Base-by-base conservation (phyloP, 495 filamentous ascomycete genomes). In the Tuber aestivum region DNA sequence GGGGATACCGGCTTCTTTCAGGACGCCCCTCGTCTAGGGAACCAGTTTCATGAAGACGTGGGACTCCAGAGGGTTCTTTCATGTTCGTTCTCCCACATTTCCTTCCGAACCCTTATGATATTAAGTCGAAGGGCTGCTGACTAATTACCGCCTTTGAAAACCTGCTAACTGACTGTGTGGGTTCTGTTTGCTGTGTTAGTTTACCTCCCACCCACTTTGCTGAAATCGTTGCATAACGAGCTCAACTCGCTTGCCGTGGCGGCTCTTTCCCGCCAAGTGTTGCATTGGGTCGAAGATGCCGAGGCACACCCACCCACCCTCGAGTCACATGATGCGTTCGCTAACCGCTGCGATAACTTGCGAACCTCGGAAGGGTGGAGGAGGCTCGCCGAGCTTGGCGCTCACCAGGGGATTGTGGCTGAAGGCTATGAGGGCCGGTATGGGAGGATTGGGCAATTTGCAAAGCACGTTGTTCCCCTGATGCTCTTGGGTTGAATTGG, bases 251-350 rank as follows among this genome's bases (percentile, higher is more conserved):
- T 89, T 69, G 87, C 84, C 40, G 78, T 86, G n/a, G 83, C 85
- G n/a, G 86, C 87, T n/a, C 74, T 88, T 23, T 78, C 83, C 10
- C 83, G 81, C 27, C 79, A 84, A 48, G 83, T 89, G 38, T 84
- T 90, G 72, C 78, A 83, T 79, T 87, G 84, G 84, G 79, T 90
- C 35, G 85, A 86, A 14, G 88, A 91, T 81, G 87, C 90, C 48
- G 90, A 92, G 83, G 80, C 76, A 41, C 87, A 90, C 81, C 84
- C 84, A 18, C 90, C 90, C 1, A 87, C 86, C 61, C 78, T 91
- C 65, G 83, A 84, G 70, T 85, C 86, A 56, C 82, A 78, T 70
- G 86, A 87, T 79, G 85, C 86, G 40, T 90, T 88, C 82, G 88
- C 87, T 45, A 83, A 83, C 75, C 85, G 84, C 41, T 83, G 76